A percentile compares a stretch with the other conserved stretches of the same genome.
phyloP scores from a whole-genome alignment of 2,329 filamentous ascomycete species.

The Xylariaceae sp. region DNA sequence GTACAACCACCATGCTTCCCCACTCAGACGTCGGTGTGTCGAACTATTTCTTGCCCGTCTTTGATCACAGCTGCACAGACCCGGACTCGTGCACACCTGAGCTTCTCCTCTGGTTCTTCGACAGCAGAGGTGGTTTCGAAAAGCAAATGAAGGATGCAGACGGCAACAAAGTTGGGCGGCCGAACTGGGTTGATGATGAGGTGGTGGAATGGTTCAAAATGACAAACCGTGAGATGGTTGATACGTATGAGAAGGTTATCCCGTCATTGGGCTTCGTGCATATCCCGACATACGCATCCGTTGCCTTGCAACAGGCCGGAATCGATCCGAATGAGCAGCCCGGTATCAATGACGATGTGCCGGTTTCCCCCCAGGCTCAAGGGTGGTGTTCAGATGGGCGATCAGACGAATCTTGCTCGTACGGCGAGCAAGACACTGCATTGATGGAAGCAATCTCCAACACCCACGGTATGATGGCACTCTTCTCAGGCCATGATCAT shows the following conservation, averaged over 20 bases:
- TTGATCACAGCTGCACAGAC: slow-evolving; percentile 33
- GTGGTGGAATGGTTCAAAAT: slow-evolving; percentile 46
- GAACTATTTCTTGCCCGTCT: slow-evolving; percentile 49
- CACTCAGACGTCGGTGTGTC: slow-evolving; percentile 38
- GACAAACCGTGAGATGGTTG: slow-evolving; percentile 31
- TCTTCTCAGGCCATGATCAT: slow-evolving; percentile 68
- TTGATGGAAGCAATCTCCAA: slow-evolving; percentile 62
- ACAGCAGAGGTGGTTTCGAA: slow-evolving; percentile 57
- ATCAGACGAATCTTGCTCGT: slow-evolving; percentile 37
- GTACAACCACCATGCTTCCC: slow-evolving; percentile 41
- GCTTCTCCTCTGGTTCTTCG: slow-evolving; percentile 70
- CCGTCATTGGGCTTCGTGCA: slow-evolving; percentile 50
- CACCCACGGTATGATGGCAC: slow-evolving; percentile 52
- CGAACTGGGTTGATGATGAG: slow-evolving; percentile 44
- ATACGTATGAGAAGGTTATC: slow-evolving; percentile 34
- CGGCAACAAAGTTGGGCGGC: slow-evolving; percentile 33
- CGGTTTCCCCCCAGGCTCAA: slow-evolving; percentile 41
- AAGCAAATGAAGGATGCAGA: slow-evolving; percentile 39
- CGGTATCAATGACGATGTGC: slow-evolving; percentile 45
- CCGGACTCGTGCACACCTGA: slow-evolving; percentile 35
- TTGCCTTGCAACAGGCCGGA: slow-evolving; percentile 37
- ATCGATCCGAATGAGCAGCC: slow-evolving; percentile 40
- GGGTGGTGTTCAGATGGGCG: slow-evolving; percentile 44
- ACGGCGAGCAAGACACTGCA: slow-evolving; percentile 52
- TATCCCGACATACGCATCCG: slow-evolving; percentile 45